Evolutionary conservation across 1,284 basidiomycete species (phyloP).

Genomic region (Cronartium quercuum): DNA sequence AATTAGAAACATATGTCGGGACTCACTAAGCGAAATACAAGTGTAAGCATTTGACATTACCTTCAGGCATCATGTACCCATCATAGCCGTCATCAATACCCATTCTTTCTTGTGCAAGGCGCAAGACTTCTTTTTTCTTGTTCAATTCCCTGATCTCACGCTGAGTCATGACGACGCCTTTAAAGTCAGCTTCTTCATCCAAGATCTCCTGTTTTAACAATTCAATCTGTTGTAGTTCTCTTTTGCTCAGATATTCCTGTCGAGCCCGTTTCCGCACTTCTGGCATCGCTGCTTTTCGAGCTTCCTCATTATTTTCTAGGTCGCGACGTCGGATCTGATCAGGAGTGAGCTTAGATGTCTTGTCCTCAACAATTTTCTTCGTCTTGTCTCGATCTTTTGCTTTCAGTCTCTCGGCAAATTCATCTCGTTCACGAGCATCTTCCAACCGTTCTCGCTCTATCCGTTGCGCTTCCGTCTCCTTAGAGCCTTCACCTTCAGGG

Average conservation of each 20-base stretch:
- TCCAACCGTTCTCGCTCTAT: slow-evolving; percentile 68
- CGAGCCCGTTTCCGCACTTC: slow-evolving; percentile 75
- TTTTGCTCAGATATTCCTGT: slow-evolving; percentile 90
- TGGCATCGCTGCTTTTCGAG: slow-evolving; percentile 71
- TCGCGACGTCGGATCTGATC: slow-evolving; percentile 74
- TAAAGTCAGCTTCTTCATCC: slow-evolving; percentile 81
- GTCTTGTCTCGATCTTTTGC: slow-evolving; percentile 75
- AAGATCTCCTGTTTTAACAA: slow-evolving; percentile 84
- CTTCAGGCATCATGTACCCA: slow-evolving; percentile 83
- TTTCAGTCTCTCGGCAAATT: slow-evolving; percentile 80
- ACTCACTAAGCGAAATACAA: not conserved
- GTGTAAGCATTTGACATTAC: slow-evolving; percentile 10
- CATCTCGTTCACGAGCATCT: slow-evolving; percentile 82
- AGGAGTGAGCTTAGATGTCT: slow-evolving; percentile 65
- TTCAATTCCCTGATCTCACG: slow-evolving; percentile 74
- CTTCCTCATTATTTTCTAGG: slow-evolving; percentile 75
- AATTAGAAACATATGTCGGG: not conserved
- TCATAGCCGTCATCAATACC: slow-evolving; percentile 90
- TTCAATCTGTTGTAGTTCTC: slow-evolving; percentile 92
- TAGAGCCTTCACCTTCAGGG: slow-evolving; percentile 55
- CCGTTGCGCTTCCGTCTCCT: slow-evolving; percentile 65
- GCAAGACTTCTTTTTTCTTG: slow-evolving; percentile 83
- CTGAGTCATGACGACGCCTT: slow-evolving; percentile 79
- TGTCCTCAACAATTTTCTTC: slow-evolving; percentile 87
- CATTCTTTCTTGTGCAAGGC: slow-evolving; percentile 84